Conservation (phyloP, 768 basidiomycete species). For the Mycena galopus region DNA sequence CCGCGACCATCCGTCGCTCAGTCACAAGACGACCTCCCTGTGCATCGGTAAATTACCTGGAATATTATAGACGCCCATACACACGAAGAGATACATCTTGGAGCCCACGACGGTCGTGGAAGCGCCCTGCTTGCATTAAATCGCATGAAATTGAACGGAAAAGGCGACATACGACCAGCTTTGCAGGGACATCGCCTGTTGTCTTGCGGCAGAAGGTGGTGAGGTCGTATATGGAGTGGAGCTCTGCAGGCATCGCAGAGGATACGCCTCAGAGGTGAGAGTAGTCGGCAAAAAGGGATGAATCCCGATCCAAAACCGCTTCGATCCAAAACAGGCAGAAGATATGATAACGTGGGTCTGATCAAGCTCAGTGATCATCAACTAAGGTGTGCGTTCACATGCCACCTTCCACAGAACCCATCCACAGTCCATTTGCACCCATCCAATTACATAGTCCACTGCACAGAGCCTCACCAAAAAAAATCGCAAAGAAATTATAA, state of each 20-base stretch:
- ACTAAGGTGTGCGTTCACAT: too few relatives aligned
- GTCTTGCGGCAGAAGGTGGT: constrained; percentile 89
- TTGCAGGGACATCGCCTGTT: constrained; percentile 88
- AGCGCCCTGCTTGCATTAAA: constrained; percentile 69
- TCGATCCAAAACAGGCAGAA: not conserved
- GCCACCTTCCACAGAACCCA: too few relatives aligned
- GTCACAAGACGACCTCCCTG: constrained; percentile 91
- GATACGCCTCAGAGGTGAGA: constrained; percentile 13
- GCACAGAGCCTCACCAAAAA: too few relatives aligned
- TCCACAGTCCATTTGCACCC: too few relatives aligned
- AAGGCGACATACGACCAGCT: constrained; percentile 78
- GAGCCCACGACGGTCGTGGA: constrained; percentile 92
- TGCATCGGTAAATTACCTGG: not conserved
- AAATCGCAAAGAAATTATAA: too few relatives aligned
- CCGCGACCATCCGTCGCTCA: constrained; percentile 89
- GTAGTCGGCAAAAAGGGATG: not conserved
- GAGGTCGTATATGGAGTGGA: constrained; percentile 90
- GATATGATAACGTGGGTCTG: not conserved
- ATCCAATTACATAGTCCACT: too few relatives aligned
- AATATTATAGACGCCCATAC: constrained; percentile 36
- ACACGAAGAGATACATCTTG: constrained; percentile 91
- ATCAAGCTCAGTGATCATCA: not conserved
- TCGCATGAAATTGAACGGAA: not conserved
- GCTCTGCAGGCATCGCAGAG: constrained; percentile 35
- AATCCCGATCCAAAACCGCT: too few relatives aligned